Evolutionary conservation across 345 rosid species (phyloP).

Genomic region (Syzygium jambos): DNA sequence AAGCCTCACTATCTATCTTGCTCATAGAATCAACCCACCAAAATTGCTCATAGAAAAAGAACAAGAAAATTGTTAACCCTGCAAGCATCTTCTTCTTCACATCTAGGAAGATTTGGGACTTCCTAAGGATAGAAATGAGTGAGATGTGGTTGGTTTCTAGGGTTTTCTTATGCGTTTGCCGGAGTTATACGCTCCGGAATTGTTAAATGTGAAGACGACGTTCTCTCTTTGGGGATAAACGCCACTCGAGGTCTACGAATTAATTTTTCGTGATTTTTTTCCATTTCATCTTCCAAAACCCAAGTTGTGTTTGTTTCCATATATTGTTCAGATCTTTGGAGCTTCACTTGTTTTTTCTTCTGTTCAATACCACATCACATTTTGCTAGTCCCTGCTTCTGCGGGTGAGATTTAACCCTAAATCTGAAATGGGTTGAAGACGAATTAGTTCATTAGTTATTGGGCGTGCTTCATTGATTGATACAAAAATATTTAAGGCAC

Average conservation of each 20-base stretch:
- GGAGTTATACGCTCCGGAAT: neutral
- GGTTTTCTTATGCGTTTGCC: neutral
- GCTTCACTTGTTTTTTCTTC: neutral
- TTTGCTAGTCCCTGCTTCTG: neutral
- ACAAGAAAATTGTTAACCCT: neutral
- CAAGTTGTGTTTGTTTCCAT: neutral
- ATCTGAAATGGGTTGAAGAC: neutral
- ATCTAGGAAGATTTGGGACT: neutral
- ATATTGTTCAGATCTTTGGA: neutral
- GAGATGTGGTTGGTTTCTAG: neutral
- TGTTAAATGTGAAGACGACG: neutral
- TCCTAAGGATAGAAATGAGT: neutral
- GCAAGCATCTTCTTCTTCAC: neutral
- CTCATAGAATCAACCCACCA: neutral
- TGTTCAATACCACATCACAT: neutral
- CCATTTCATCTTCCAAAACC: neutral
- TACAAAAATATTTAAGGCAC: neutral
- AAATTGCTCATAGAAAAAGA: neutral
- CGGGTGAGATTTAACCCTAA: neutral
- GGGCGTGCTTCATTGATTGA: neutral
- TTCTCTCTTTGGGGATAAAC: neutral
- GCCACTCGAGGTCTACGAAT: neutral
- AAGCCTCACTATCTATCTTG: neutral
- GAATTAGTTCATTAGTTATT: neutral
- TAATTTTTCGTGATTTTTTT: neutral